A percentile compares a stretch with the other conserved stretches of the same genome.
phyloP scores from a whole-genome alignment of 2,329 filamentous ascomycete genomes.

The Clonostachys byssicola region DNA sequence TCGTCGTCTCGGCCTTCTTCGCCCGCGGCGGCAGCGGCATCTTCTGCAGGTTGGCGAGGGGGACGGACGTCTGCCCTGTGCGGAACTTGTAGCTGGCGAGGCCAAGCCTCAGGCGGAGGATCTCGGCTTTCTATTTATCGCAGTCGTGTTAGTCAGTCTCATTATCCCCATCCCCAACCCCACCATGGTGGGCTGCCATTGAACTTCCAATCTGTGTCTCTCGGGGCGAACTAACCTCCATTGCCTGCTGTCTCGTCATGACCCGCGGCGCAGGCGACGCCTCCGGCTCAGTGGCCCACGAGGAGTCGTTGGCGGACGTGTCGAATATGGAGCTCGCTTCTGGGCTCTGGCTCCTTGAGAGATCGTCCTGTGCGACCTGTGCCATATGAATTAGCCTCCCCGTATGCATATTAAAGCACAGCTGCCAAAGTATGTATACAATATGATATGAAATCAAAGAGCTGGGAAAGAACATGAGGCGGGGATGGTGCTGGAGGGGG shows the following conservation, averaged over 20 bases:
- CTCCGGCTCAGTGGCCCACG: conserved; percentile 42
- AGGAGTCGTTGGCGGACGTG: conserved; percentile 37
- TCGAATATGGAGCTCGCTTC: conserved; percentile 44
- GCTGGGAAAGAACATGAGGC: too few species aligned
- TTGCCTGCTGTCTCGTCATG: conserved; percentile 47
- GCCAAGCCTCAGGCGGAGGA: conserved; percentile 63
- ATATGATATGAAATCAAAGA: too few species aligned
- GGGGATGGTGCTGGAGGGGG: too few species aligned
- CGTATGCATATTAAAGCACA: too few species aligned
- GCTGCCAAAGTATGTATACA: too few species aligned
- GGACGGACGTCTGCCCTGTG: conserved; percentile 66
- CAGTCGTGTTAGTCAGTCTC: not conserved
- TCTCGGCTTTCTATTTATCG: conserved; percentile 51
- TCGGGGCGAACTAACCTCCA: conserved; percentile 32
- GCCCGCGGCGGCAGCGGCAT: conserved; percentile 17
- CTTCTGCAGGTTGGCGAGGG: conserved; percentile 54
- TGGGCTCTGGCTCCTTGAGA: conserved; percentile 26
- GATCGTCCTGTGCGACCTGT: conserved; percentile 5
- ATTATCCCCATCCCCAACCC: not conserved
- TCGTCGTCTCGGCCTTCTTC: conserved; percentile 7
- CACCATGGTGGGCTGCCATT: not conserved
- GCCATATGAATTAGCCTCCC: too few species aligned
- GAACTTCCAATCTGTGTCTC: not conserved
- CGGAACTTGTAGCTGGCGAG: conserved; percentile 72
- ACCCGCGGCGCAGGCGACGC: conserved; percentile 8